Conservation (phyloP, 176 grass and related monocot species). For the Alloteropsis semialata region DNA sequence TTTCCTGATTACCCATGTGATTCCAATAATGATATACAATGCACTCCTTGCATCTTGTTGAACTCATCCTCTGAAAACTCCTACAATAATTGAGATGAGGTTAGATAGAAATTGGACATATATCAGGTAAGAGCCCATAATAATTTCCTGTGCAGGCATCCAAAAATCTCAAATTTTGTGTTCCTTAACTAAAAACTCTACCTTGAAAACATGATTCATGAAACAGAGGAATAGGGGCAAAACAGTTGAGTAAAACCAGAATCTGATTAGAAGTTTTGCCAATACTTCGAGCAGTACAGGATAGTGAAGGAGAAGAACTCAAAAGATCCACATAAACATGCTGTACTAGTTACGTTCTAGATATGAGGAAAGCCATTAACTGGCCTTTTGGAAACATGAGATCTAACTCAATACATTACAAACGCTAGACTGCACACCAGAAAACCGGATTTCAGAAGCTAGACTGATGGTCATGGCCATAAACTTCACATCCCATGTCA, state of each 20-base stretch:
- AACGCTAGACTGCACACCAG: too few species aligned
- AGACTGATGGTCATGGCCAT: too few species aligned
- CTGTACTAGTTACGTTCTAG: background rate
- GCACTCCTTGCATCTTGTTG: constrained; percentile 23
- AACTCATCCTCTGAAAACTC: background rate
- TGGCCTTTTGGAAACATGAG: background rate
- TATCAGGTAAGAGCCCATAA: background rate
- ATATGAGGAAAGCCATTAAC: background rate
- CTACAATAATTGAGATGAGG: too few species aligned
- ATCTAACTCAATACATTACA: too few species aligned
- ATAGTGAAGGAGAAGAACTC: background rate
- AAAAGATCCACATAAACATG: too few species aligned
- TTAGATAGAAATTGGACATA: background rate
- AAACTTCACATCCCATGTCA: too few species aligned
- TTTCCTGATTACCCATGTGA: constrained; percentile 9
- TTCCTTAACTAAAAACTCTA: background rate
- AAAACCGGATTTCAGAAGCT: too few species aligned
- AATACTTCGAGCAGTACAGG: background rate
- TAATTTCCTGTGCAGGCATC: background rate
- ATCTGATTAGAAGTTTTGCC: background rate
- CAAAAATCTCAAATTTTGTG: background rate
- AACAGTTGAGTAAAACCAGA: background rate
- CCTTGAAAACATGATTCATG: too few species aligned
- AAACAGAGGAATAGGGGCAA: background rate
- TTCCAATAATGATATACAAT: constrained; percentile 31